phyloP scores from a whole-genome alignment of 2,329 filamentous ascomycete species.

The Diaporthe longicolla region DNA sequence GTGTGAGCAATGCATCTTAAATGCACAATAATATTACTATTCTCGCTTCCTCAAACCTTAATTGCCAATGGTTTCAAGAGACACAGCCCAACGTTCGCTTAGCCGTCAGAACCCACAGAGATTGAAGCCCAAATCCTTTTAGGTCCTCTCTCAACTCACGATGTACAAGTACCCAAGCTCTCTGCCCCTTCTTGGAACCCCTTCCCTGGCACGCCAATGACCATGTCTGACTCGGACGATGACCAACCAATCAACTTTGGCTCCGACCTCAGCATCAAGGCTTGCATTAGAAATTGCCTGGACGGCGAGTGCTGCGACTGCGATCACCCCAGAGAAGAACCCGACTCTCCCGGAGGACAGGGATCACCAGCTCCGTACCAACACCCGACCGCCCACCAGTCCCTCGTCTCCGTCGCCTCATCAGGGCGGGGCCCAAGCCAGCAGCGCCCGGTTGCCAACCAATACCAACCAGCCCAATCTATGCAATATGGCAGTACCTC shows the following conservation, averaged over 20 bases:
- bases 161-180: neutral
- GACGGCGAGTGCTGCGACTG: constrained; percentile 10
- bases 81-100: neutral
- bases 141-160: no score
- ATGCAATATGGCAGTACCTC: neutral
- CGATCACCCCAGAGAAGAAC: neutral
- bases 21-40: neutral
- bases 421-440: constrained; percentile 11
- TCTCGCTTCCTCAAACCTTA: constrained; percentile 1
- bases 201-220: neutral
- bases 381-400: neutral
- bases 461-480: neutral
- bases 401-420: neutral
- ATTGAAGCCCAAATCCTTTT: neutral
- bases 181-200: no score
- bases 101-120: neutral
- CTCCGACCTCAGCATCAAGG: constrained; percentile 10
- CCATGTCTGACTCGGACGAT: neutral
- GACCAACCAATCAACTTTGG: constrained; percentile 17
- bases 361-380: neutral
- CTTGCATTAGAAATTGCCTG: neutral
- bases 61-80: neutral
- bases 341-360: neutral
- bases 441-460: neutral
- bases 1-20: neutral